Evolutionary conservation across 208 protist species (phyloP), one percentile per base, ranked within the genome.

Genomic region (Hexamita inflata): DNA sequence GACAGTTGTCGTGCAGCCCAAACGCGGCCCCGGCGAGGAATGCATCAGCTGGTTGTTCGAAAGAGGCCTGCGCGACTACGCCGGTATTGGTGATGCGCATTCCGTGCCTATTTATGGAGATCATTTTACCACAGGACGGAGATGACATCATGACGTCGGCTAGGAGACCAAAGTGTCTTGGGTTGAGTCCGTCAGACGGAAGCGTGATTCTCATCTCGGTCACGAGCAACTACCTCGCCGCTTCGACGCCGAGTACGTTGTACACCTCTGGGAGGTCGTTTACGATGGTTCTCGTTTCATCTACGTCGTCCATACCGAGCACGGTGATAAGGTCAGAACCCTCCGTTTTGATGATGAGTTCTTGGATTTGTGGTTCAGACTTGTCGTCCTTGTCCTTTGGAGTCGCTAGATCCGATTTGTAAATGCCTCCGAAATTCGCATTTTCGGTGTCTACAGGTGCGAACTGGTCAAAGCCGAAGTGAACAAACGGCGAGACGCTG

Each of bases 1-100:
- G 85, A 34, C 98, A 80, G n/a, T 87, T 79, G 86, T 99, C 95
- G 24, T 70, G 75, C 81, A 98, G 92, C 28, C 89, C 85, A 83
- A 96, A 95, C 2, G 85, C 85, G 29, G 95, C 94, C 0, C 95
- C 95, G 49, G 93, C 87, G 81, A 96, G 89, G 15, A 99, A 88
- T 59, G 98, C 92, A 76, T 98, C 96, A 7, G 97, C 93, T 35
- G 95, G 98, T 87, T 99, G 91, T 88, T 99, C 96, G 82, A 98
- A 99, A 29, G 95, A 97, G 83, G 86, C 91, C 58, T 93, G 86
- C 91, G 96, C 97, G 30, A 99, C 78, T 9, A 92, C 88, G 65
- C 94, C 94, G 24, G 91, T 93, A 45, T 95, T 88, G 41, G 84
- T 83, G 77, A 90, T 87, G 81, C 96, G 94, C 78, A 96, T 94